phyloP scores from a whole-genome alignment of 2,329 filamentous ascomycete genomes.

The Hypoxylon sp. region DNA sequence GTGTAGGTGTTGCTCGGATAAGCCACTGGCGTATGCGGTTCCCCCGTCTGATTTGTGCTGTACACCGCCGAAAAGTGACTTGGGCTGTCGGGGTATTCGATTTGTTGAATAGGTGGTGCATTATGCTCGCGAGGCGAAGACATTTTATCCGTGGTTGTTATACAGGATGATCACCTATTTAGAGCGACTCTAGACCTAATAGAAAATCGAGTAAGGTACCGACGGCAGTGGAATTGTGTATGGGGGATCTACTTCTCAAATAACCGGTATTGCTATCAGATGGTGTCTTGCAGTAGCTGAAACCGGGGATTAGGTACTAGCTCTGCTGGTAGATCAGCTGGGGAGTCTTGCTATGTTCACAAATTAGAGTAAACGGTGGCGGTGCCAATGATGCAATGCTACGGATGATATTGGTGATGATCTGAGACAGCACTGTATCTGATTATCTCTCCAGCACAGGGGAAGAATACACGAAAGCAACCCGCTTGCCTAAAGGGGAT shows the following conservation, averaged over 20 bases:
- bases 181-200: too few relatives aligned
- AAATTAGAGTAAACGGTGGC: background rate
- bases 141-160: conserved; percentile 1
- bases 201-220: background rate
- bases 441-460: background rate
- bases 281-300: background rate
- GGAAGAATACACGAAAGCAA: background rate
- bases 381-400: background rate
- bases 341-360: background rate
- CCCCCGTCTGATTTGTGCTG: background rate
- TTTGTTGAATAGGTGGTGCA: background rate
- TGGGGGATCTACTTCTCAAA: background rate
- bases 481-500: background rate
- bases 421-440: background rate
- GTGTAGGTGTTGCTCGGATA: background rate
- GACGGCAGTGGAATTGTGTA: background rate
- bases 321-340: background rate
- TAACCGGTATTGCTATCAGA: background rate
- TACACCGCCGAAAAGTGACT: conserved; percentile 3
- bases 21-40: background rate
- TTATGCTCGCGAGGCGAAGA: conserved; percentile 1
- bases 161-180: background rate
- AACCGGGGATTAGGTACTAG: background rate
- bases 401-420: background rate
- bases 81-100: conserved; percentile 3